Conservation (phyloP, 1,139 yeast genomes). For the Saccharomyces hybrid region DNA sequence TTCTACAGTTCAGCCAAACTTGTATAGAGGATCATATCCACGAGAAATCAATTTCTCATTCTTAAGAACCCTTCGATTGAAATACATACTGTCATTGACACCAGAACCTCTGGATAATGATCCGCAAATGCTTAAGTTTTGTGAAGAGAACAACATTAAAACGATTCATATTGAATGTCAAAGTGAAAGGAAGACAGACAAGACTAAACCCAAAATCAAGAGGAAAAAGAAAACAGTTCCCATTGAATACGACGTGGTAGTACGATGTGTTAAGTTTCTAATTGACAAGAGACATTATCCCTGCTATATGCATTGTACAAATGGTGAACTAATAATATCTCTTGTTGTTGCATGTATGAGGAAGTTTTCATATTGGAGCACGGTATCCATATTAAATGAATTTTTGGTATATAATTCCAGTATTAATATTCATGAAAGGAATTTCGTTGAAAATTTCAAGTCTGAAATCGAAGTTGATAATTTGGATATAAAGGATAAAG, state of each 20-base stretch:
- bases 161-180: conserved; percentile 62
- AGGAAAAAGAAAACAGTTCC: conserved; percentile 78
- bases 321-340: conserved; percentile 84
- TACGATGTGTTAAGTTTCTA: conserved; percentile 52
- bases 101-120: conserved; percentile 54
- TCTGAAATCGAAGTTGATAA: conserved; percentile 48
- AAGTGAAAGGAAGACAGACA: conserved; percentile 32
- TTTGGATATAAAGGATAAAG: conserved; percentile 23
- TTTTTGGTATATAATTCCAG: conserved; percentile 72
- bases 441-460: conserved; percentile 71
- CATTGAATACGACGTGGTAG: conserved; percentile 55
- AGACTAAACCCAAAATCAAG: conserved; percentile 44
- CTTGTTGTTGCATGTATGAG: conserved; percentile 79
- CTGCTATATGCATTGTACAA: conserved; percentile 74
- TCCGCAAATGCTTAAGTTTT: conserved; percentile 19
- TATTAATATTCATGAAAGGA: conserved; percentile 73
- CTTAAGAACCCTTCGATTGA: conserved; percentile 56
- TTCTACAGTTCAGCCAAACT: conserved; percentile 57
- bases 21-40: conserved; percentile 85
- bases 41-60: conserved; percentile 67
- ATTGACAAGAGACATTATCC: conserved; percentile 59
- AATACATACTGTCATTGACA: conserved; percentile 70
- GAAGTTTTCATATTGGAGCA: conserved; percentile 80
- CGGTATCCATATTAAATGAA: conserved; percentile 81
- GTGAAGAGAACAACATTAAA: conserved; percentile 44